Evolutionary conservation across 2,329 filamentous ascomycete species (phyloP).

Genomic region (Stagonosporopsis vannaccii): DNA sequence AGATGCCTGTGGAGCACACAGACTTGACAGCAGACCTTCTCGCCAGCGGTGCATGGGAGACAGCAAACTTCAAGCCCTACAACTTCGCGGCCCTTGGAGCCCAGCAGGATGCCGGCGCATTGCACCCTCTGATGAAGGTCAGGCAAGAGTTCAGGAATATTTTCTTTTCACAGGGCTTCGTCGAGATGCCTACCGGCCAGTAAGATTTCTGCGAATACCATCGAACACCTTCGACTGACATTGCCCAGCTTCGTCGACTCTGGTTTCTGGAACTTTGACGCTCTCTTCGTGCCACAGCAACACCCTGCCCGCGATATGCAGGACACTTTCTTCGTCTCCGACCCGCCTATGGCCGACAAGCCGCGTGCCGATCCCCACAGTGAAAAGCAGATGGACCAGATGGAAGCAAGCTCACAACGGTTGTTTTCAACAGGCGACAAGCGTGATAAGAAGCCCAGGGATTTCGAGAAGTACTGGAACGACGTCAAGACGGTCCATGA

Average conservation of each 20-base stretch:
- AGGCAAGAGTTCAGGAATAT: conserved; percentile 95
- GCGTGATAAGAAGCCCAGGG: conserved; percentile 60
- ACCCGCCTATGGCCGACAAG: conserved; percentile 77
- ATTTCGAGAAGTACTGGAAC: conserved; percentile 88
- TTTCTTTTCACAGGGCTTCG: conserved; percentile 99
- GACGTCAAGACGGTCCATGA: conserved; percentile 89
- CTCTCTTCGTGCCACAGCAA: conserved; percentile 95
- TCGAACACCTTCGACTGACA: conserved; percentile 13
- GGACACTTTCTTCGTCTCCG: conserved; percentile 98
- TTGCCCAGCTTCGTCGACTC: conserved; percentile 80
- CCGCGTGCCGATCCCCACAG: conserved; percentile 64
- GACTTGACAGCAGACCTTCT: conserved; percentile 96
- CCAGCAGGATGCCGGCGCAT: conserved; percentile 60
- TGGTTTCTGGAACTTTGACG: conserved; percentile 99
- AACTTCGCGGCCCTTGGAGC: conserved; percentile 78
- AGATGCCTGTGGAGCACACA: conserved; percentile 92
- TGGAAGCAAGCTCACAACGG: conserved; percentile 56
- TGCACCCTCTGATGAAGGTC: conserved; percentile 82
- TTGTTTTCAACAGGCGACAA: conserved; percentile 64
- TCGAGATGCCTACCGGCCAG: conserved; percentile 95
- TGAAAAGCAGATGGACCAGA: conserved; percentile 56
- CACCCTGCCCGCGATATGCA: conserved; percentile 96
- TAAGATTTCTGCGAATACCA: conserved; percentile 31
- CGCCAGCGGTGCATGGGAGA: conserved; percentile 87
- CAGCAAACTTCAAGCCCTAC: conserved; percentile 84